Conservation (phyloP, 306 rosid species). For the Casuarina equisetifolia region DNA sequence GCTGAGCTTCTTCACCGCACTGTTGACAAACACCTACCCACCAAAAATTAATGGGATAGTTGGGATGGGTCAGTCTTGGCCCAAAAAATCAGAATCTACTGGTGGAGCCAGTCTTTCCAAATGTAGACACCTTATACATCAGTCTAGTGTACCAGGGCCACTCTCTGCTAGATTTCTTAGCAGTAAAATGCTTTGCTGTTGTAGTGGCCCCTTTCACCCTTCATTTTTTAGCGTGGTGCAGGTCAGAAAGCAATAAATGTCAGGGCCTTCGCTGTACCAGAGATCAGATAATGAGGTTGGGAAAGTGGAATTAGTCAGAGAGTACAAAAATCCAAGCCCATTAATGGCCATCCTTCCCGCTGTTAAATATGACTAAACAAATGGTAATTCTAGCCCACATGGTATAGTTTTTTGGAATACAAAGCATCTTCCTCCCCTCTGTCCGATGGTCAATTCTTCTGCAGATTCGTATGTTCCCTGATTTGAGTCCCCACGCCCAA, state of each 20-base stretch:
- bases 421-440: no score
- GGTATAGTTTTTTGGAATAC: background rate
- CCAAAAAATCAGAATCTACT: background rate
- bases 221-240: background rate
- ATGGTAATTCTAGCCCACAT: background rate
- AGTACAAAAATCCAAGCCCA: background rate
- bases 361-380: background rate
- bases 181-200: constrained; percentile 5
- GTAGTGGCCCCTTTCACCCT: background rate
- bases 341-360: background rate
- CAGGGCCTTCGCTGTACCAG: background rate
- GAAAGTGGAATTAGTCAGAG: background rate
- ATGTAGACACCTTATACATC: constrained; percentile 11
- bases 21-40: constrained; percentile 15
- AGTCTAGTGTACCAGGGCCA: constrained; percentile 11
- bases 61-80: constrained; percentile 2
- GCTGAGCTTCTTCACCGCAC: background rate
- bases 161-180: constrained; percentile 13
- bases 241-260: background rate
- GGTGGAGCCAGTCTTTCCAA: background rate
- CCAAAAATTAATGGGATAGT: background rate
- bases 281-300: background rate
- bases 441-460: no score
- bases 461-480: no score
- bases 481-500: no score